phyloP scores from a whole-genome alignment of 2,329 filamentous ascomycete species.

The Fusarium sp. region DNA sequence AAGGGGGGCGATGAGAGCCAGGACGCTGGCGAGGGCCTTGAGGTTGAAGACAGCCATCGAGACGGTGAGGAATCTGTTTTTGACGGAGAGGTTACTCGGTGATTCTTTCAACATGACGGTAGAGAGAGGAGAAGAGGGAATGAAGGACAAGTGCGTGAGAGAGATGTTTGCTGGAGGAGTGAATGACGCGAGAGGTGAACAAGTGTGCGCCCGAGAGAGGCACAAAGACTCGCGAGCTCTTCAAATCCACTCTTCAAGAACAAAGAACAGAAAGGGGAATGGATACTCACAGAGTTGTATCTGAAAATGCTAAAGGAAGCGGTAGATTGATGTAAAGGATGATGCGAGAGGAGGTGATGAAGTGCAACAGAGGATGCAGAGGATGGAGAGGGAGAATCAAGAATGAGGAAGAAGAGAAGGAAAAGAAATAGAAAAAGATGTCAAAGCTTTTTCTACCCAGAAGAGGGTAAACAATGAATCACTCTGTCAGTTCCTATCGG shows the following conservation, averaged over 20 bases:
- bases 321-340: conserved; percentile 6
- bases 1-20: conserved; percentile 39
- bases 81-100: not conserved
- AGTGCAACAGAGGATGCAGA: conserved; percentile 5
- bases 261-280: no score
- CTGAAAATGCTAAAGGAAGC: conserved; percentile 17
- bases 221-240: not conserved
- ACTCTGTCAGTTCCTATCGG: conserved; percentile 1
- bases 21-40: conserved; percentile 36
- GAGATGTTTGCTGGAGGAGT: not conserved
- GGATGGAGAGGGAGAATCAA: not conserved
- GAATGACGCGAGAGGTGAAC: not conserved
- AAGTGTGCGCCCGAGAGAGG: not conserved
- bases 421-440: conserved; percentile 4
- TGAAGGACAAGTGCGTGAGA: not conserved
- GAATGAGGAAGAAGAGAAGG: conserved; percentile 15
- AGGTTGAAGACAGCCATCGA: conserved; percentile 46
- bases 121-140: not conserved
- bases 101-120: not conserved
- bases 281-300: conserved; percentile 24
- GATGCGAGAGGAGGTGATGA: conserved; percentile 14
- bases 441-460: conserved; percentile 15
- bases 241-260: not conserved
- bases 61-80: conserved; percentile 26
- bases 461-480: conserved; percentile 25